Evolutionary conservation across 2,329 filamentous ascomycete species (phyloP), one percentile per base, ranked within the genome.

Genomic region (Bisporella sp.): DNA sequence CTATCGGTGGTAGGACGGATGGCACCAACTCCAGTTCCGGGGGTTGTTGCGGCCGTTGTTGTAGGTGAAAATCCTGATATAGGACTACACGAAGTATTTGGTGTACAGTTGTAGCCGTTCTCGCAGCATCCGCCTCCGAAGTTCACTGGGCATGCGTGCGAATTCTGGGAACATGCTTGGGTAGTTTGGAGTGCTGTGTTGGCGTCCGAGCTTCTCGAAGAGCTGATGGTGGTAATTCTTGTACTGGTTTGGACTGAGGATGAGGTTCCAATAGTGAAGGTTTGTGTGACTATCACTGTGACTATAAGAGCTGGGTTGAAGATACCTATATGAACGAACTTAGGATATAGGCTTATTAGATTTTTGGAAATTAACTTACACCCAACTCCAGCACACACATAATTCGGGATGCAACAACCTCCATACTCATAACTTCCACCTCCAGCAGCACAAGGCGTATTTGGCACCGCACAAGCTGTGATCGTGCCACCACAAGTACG

Each of bases 371-470:
- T 49, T 45, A 9, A 76, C 62, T 63, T 54, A 83, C 87, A 92
- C 29, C 87, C 87, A 50, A 83, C 71, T 13, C 82, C 82, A 51
- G 79, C 73, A 59, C 87, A 92, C 1, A 78, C 72, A 61, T 81
- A 90, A 4, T 85, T 85, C 0, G 33, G 33, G n/a, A 47, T 47
- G 13, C 45, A 47, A 29, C 45, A 47, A 3, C 45, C 45, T n/a
- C 45, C 45, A 9, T 33, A 31, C 12, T 30, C 6, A 62, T 87
- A 92, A 2, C 87, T 87, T 11, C 86, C 87, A 33, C 76, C 75
- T 6, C 78, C 73, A 0, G 82, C 73, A 9, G 35, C 35, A 63
- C 87, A 92, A 45, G 79, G 78, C 8, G 78, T 77, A 53, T 85
- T 82, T 40, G 77, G 82, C 4, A 72, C 69, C 2, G 73, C 54